Evolutionary conservation across 1,284 basidiomycete genomes (phyloP).

Genomic region (Pholiota adiposa): DNA sequence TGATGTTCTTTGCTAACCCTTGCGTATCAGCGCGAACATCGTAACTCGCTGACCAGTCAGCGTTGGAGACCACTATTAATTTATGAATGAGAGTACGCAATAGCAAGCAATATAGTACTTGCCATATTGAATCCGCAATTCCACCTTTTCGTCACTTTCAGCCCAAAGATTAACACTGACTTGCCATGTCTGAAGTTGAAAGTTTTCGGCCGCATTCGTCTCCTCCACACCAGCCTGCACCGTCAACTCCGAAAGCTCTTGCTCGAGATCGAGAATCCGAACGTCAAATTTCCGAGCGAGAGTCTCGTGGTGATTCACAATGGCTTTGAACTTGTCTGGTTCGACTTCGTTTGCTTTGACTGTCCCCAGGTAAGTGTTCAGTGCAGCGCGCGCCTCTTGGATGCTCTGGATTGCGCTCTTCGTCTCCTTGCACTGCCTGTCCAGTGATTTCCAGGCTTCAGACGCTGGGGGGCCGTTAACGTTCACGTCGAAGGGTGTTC

Average conservation of each 20-base stretch:
- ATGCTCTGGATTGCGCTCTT: conserved; percentile 21
- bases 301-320: conserved; percentile 4
- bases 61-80: conserved; percentile 27
- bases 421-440: conserved; percentile 10
- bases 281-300: conserved; percentile 8
- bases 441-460: background rate
- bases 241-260: conserved; percentile 2
- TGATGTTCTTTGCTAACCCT: conserved; percentile 26
- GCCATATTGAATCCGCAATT: conserved; percentile 21
- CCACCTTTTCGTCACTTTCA: conserved; percentile 9
- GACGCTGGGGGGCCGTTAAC: conserved; percentile 4
- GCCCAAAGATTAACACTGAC: conserved; percentile 11
- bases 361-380: conserved; percentile 30
- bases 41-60: conserved; percentile 33
- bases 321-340: background rate
- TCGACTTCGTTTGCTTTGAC: conserved; percentile 23
- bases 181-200: conserved; percentile 11
- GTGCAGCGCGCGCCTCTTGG: conserved; percentile 20
- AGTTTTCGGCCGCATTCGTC: background rate
- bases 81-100: background rate
- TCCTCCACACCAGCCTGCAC: conserved; percentile 3
- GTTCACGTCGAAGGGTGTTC: background rate
- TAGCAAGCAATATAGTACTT: background rate
- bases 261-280: conserved; percentile 16
- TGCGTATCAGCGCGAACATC: conserved; percentile 35